Conservation (phyloP, 2,329 filamentous ascomycete species). For the Colletotrichum tropicicola region DNA sequence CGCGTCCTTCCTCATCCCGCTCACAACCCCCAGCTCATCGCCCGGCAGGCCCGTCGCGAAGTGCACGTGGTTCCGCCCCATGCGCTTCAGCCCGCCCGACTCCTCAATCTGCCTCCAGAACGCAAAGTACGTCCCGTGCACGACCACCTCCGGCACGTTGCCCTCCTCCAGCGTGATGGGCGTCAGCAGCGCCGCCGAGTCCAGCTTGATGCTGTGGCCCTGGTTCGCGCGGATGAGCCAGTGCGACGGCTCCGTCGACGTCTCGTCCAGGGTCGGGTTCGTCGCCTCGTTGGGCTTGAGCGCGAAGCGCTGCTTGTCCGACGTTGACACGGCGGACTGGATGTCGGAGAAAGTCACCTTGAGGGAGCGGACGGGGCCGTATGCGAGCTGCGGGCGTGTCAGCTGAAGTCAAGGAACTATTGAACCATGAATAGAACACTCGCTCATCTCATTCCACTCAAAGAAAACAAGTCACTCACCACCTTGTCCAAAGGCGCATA, state of each 20-base stretch:
- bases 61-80: slow-evolving; percentile 90
- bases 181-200: slow-evolving; percentile 75
- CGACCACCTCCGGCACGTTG: slow-evolving; percentile 72
- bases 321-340: slow-evolving; percentile 71
- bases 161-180: slow-evolving; percentile 68
- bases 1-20: slow-evolving; percentile 82
- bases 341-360: slow-evolving; percentile 82
- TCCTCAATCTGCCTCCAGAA: slow-evolving; percentile 80
- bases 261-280: slow-evolving; percentile 37
- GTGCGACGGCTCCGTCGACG: slow-evolving; percentile 62
- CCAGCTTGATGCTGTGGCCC: slow-evolving; percentile 85
- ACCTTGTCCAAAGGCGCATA: slow-evolving; percentile 67
- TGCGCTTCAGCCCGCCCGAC: slow-evolving; percentile 80
- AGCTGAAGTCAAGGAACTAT: too few relatives aligned
- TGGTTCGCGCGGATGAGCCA: slow-evolving; percentile 96
- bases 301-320: slow-evolving; percentile 91
- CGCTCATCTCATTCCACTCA: neutral
- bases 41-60: slow-evolving; percentile 79
- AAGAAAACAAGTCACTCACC: slow-evolving; percentile 52
- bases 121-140: slow-evolving; percentile 90
- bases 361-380: slow-evolving; percentile 70
- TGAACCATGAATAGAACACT: neutral
- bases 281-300: slow-evolving; percentile 65
- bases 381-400: slow-evolving; percentile 53
- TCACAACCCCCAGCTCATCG: slow-evolving; percentile 64